These are phyloP conservation scores for Phalaenopsis aphrodite DNA, from an alignment of 106 monocot species.

Conservation along the genomic window DNA sequence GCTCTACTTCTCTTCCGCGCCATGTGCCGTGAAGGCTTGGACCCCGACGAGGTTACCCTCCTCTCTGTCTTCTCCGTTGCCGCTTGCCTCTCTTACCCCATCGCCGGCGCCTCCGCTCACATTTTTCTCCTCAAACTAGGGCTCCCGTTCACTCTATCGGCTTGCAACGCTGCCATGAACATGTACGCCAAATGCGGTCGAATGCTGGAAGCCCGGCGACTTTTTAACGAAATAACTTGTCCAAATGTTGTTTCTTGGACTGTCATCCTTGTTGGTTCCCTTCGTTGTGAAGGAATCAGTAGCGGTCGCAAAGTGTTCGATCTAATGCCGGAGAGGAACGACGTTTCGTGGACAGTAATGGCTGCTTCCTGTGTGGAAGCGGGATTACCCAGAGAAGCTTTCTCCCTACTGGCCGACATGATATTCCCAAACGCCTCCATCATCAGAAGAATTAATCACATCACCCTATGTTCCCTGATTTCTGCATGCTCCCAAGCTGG, in stretches of 20 bases:
- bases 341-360: slow-evolving; percentile 56
- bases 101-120: slow-evolving; percentile 27
- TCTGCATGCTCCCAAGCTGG: slow-evolving; percentile 63
- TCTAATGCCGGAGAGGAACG: slow-evolving; percentile 41
- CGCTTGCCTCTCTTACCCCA: slow-evolving; percentile 24
- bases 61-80: slow-evolving; percentile 35
- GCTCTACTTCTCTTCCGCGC: slow-evolving; percentile 35
- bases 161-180: slow-evolving; percentile 38
- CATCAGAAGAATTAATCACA: slow-evolving; percentile 21
- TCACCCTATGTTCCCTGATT: slow-evolving; percentile 47
- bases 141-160: slow-evolving; percentile 15
- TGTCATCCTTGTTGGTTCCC: slow-evolving; percentile 31
- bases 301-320: slow-evolving; percentile 36
- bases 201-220: slow-evolving; percentile 35
- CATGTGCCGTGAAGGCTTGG: slow-evolving; percentile 24
- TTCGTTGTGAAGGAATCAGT: slow-evolving; percentile 40
- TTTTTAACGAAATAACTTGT: slow-evolving; percentile 35
- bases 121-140: slow-evolving; percentile 38
- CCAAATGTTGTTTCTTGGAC: slow-evolving; percentile 53
- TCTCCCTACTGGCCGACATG: slow-evolving; percentile 33
- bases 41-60: slow-evolving; percentile 38
- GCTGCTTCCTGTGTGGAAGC: slow-evolving; percentile 35
- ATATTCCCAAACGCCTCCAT: not conserved
- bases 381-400: slow-evolving; percentile 37
- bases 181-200: slow-evolving; percentile 40